Evolutionary conservation across 257 asterid species (phyloP).

Genomic region (Schizonepeta tenuifolia): DNA sequence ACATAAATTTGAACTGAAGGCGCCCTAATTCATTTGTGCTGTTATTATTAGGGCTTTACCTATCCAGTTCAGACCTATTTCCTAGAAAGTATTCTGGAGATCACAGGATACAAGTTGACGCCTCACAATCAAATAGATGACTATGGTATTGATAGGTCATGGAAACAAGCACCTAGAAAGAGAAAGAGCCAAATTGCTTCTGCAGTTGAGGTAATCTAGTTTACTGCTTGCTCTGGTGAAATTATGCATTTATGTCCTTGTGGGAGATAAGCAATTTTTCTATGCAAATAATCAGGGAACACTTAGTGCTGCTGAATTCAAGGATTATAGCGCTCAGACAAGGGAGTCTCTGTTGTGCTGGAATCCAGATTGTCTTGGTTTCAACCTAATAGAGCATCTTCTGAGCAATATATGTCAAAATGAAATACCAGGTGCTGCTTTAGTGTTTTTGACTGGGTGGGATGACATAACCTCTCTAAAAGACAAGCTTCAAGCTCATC

Average conservation of each 20-base stretch:
- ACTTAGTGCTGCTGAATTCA: slow-evolving; percentile 69
- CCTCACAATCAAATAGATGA: slow-evolving; percentile 86
- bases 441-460: slow-evolving; percentile 97
- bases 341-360: slow-evolving; percentile 82
- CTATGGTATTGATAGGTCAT: slow-evolving; percentile 75
- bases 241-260: slow-evolving; percentile 25
- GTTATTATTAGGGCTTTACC: slow-evolving; percentile 63
- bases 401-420: slow-evolving; percentile 69
- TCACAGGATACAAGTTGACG: slow-evolving; percentile 84
- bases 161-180: slow-evolving; percentile 91
- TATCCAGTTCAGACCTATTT: slow-evolving; percentile 81
- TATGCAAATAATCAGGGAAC: slow-evolving; percentile 61
- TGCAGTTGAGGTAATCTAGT: slow-evolving; percentile 78
- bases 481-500: slow-evolving; percentile 83
- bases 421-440: slow-evolving; percentile 82
- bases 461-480: slow-evolving; percentile 85
- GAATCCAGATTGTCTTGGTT: slow-evolving; percentile 92
- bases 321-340: slow-evolving; percentile 61
- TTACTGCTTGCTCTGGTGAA: slow-evolving; percentile 22
- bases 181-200: slow-evolving; percentile 88
- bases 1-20: slow-evolving; percentile 26
- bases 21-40: slow-evolving; percentile 19
- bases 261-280: slow-evolving; percentile 35
- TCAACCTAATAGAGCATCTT: slow-evolving; percentile 78
- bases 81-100: slow-evolving; percentile 84